Conservation (phyloP, 176 grass and related monocot genomes). For the Canna indica region DNA sequence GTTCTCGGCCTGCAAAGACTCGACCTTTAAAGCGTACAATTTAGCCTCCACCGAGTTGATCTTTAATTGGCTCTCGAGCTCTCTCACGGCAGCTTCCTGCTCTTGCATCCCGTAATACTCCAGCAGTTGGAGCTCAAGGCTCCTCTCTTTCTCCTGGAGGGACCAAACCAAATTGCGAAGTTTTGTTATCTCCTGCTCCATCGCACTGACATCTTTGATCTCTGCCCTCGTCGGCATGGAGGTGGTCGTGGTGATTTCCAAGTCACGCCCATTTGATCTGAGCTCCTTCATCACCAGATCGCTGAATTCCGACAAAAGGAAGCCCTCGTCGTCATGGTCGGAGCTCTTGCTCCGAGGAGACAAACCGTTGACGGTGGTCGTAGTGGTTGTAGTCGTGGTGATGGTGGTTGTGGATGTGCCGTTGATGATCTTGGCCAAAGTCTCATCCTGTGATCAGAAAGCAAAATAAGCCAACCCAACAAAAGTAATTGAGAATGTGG, state of each 20-base stretch:
- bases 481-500: neutral
- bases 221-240: slow-evolving; percentile 14
- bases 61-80: slow-evolving; percentile 82
- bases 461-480: neutral
- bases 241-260: slow-evolving; percentile 11
- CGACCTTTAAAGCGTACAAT: slow-evolving; percentile 62
- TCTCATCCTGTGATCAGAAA: slow-evolving; percentile 33
- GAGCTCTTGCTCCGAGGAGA: slow-evolving; percentile 43
- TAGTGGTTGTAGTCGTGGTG: slow-evolving; percentile 31
- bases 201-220: slow-evolving; percentile 32
- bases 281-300: slow-evolving; percentile 64
- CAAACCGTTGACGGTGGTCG: slow-evolving; percentile 27
- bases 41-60: slow-evolving; percentile 51
- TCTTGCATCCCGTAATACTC: slow-evolving; percentile 62
- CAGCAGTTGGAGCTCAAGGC: slow-evolving; percentile 55
- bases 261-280: slow-evolving; percentile 10
- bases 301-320: slow-evolving; percentile 71
- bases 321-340: slow-evolving; percentile 43
- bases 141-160: slow-evolving; percentile 70
- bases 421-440: slow-evolving; percentile 43
- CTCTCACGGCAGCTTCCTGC: slow-evolving; percentile 47
- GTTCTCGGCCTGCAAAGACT: slow-evolving; percentile 75
- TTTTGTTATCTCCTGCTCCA: slow-evolving; percentile 49
- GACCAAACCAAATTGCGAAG: slow-evolving; percentile 71
- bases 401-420: slow-evolving; percentile 46